Percentiles rank a stretch among this genome's conserved stretches.
Evolutionary conservation across 371 early-diverging fungal genomes (phyloP).

Genomic region (Haplosporangium sp.): DNA sequence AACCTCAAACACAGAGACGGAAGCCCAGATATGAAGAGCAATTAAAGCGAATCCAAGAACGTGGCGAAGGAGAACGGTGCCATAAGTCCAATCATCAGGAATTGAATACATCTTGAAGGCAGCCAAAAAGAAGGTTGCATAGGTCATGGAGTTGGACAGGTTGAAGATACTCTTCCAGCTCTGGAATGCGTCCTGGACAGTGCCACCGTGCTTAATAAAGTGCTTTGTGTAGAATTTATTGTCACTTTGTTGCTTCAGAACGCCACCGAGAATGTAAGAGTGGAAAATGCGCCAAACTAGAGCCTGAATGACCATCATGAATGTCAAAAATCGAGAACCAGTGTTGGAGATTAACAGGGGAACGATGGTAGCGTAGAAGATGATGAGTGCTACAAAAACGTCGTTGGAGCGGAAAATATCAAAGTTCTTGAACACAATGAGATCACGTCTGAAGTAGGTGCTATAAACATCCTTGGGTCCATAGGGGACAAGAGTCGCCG

Average conservation of each 20-base stretch:
- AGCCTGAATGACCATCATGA: constrained; percentile 75
- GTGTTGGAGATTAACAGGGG: constrained; percentile 70
- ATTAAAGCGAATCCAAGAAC: constrained; percentile 83
- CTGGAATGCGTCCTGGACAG: constrained; percentile 86
- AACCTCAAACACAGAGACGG: constrained; percentile 86
- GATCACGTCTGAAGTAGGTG: constrained; percentile 84
- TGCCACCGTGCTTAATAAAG: constrained; percentile 92
- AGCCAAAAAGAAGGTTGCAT: constrained; percentile 82
- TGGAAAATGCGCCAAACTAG: constrained; percentile 90
- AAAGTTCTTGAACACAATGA: constrained; percentile 91
- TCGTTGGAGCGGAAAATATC: constrained; percentile 89
- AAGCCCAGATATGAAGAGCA: constrained; percentile 87
- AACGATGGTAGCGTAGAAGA: constrained; percentile 77
- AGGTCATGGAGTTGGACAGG: constrained; percentile 87
- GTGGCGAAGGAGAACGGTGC: constrained; percentile 78
- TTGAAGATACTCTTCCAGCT: constrained; percentile 97
- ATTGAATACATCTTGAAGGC: constrained; percentile 80
- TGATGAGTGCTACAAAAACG: constrained; percentile 78
- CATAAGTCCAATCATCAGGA: constrained; percentile 77
- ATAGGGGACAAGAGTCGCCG: constrained; percentile 23
- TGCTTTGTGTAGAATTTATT: constrained; percentile 89
- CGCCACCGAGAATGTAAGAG: constrained; percentile 81
- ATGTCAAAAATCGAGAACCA: constrained; percentile 55
- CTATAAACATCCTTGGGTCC: constrained; percentile 15
- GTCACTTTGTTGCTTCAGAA: constrained; percentile 83